phyloP scores from a whole-genome alignment of 2,329 filamentous ascomycete genomes.

The Aspergillus brasiliensis region DNA sequence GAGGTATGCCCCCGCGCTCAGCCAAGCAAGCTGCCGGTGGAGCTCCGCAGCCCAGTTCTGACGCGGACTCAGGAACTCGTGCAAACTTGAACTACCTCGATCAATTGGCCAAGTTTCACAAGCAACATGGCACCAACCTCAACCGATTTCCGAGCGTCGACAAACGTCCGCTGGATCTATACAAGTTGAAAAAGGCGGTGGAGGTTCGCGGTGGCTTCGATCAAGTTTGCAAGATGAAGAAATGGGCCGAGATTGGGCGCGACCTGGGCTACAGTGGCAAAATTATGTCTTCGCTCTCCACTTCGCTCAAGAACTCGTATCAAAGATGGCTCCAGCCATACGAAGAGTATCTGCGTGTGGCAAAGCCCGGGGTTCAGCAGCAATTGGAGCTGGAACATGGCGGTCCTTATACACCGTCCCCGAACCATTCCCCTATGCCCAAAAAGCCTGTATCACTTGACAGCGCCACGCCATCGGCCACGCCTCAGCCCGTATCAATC shows the following conservation, averaged over 20 bases:
- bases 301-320: slow-evolving; percentile 96
- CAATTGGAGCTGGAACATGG: slow-evolving; percentile 92
- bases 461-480: slow-evolving; percentile 49
- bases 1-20: slow-evolving; percentile 63
- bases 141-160: slow-evolving; percentile 95
- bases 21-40: slow-evolving; percentile 32
- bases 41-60: slow-evolving; percentile 38
- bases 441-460: slow-evolving; percentile 42
- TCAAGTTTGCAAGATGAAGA: slow-evolving; percentile 94
- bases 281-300: slow-evolving; percentile 98
- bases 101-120: slow-evolving; percentile 93
- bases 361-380: slow-evolving; percentile 95
- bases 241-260: slow-evolving; percentile 97
- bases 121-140: slow-evolving; percentile 90
- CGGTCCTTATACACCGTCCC: slow-evolving; percentile 80
- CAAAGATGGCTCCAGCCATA: slow-evolving; percentile 96
- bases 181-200: slow-evolving; percentile 94
- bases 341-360: slow-evolving; percentile 86
- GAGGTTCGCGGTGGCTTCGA: slow-evolving; percentile 94
- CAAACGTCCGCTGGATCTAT: slow-evolving; percentile 93
- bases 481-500: slow-evolving; percentile 68
- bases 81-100: slow-evolving; percentile 96
- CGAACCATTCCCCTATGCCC: slow-evolving; percentile 72
- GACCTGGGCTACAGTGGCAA: slow-evolving; percentile 98
- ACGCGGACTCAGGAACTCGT: slow-evolving; percentile 70